Base-by-base conservation (phyloP, 208 protist genomes). In the Crithidia expoeki region DNA sequence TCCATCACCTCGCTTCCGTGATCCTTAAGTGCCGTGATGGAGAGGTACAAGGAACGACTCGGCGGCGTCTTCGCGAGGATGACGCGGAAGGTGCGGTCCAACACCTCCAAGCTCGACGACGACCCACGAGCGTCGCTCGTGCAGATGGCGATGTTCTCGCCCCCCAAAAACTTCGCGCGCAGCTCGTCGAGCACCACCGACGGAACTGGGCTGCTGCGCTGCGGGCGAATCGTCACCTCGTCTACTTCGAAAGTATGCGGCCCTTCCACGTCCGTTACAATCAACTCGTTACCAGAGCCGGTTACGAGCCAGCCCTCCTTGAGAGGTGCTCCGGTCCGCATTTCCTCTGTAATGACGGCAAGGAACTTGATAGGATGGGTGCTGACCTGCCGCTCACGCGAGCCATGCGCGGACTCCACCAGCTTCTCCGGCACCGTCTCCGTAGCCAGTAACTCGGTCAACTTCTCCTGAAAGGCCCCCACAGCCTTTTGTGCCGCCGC, bases 81-180 rank as follows among this genome's bases (percentile, higher is more conserved):
- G 50, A 38, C 42, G 50, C 80, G 83, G 59, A 79, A 73, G 6
- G 74, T 81, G 75, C 78, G 76, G 55, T 86, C 83, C n/a, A 88
- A 62, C 58, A 84, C 51, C 55, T 86, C 75, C 34, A 84, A 44
- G 49, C 78, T 82, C 32, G 75, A 53, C 16, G 78, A 46, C 4
- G 76, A 83, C 44, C 86, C 86, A 27, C 80, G 80, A 0, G 68
- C 47, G 61, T 89, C 86, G 23, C 66, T 65, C 9, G 83, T 87
- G 21, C 89, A 42, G 33, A 92, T 52, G 36, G 83, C 81, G 11
- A 83, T 69, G 73, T 88, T 88, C 59, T 84, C 52, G 32, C 86
- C 83, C 16, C 61, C 53, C 44, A 88, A 36, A 52, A 92, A 89
- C 27, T 63, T 53, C 47, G 67, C 61, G 32, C 74, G 64, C 28